Base-by-base conservation (phyloP, 495 filamentous ascomycete species). In the Diplogelasinospora grovesii region DNA sequence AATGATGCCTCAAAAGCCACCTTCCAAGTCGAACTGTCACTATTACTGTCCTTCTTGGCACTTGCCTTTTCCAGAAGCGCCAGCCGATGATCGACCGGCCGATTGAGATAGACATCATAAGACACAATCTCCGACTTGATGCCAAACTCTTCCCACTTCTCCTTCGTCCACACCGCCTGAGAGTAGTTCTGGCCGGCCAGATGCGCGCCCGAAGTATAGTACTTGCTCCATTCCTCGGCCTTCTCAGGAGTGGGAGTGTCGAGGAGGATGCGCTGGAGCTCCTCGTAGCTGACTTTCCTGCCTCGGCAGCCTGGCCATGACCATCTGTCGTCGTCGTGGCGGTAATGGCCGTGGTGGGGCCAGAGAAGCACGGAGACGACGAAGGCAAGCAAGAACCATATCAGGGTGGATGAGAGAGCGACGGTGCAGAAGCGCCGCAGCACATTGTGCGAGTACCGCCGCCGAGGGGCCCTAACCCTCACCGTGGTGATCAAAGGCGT, bases 91-190 rank as follows among this genome's bases (percentile, higher is more conserved):
- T 79, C 82, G 11, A 79, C 47, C 2, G 92, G 92, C 52, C 94
- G 95, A 56, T 97, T 97, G 46, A 95, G 61, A 49, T 95, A 96
- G 24, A 85, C 76, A 52, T 96, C 88, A 55, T 98, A 97, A 13
- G 82, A 62, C 15, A 81, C 79, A 49, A 98, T 81, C 4, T 67
- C 71, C 14, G 78, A 75, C 45, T 76, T 62, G 39, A 98, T 66
- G 3, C 92, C 93, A 55, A 84, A 92, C 47, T 88, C 80, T 49
- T 81, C 65, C 88, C 88, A 97, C 48, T 70, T 81, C 18, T 93
- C 78, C 48, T 77, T 72, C 0, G 92, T 98, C 88, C 88, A 98
- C 33, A 82, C 60, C 4, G 85, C 92, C 65, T 69, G 65, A 39
- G 79, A 86, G 31, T 82, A 71, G 52, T 97, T 97, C 70, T 86